Base-by-base conservation (phyloP, 805 yeast genomes). In the Clavispora asparagi region DNA sequence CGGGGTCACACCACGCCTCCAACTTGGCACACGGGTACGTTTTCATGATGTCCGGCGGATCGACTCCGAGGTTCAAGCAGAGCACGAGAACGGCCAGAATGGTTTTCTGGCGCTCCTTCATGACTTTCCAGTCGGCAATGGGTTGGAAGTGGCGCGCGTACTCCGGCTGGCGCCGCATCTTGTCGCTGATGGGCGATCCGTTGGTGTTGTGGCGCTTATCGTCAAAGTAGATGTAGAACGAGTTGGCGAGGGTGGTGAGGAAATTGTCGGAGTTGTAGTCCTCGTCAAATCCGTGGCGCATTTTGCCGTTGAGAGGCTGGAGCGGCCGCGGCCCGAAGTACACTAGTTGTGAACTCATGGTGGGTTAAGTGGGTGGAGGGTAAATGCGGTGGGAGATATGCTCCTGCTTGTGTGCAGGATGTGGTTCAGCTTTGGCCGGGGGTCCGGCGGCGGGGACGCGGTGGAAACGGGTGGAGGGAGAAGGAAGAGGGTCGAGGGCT, bases 1-100 rank as follows among this genome's bases (percentile, higher is more conserved):
- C 69, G 0, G 98, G 97, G 61, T 94, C 96, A 10, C 91, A 81
- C 89, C 97, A 92, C 1, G 97, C 86, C 70, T 94, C 99, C 36
- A 83, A 67, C 54, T 84, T 82, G 1, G 99, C 97, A 57, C 95
- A 87, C 1, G 97, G 97, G 51, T 87, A 89, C 0, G 97, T 89
- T 62, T 90, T 88, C 61, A 87, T 81, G 26, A 91, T 82, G 65
- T 94, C 99, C 0, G 99, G 99, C 2, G 99, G 99, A 55, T 92
- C 98, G 1, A 94, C 97, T 8, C 98, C 97, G 25, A 92, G 66
- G 60, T 94, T 94, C 33, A 94, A 71, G 64, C 99, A 94, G 41
- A 94, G 70, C 42, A 94, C 90, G 8, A 94, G 71, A 13, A 96
- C 97, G 0, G 97, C 99, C 45, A 87, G 83, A 11, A 91, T 89